Evolutionary conservation across 2,329 filamentous ascomycete species (phyloP).

Genomic region (Colletotrichum coccodes): DNA sequence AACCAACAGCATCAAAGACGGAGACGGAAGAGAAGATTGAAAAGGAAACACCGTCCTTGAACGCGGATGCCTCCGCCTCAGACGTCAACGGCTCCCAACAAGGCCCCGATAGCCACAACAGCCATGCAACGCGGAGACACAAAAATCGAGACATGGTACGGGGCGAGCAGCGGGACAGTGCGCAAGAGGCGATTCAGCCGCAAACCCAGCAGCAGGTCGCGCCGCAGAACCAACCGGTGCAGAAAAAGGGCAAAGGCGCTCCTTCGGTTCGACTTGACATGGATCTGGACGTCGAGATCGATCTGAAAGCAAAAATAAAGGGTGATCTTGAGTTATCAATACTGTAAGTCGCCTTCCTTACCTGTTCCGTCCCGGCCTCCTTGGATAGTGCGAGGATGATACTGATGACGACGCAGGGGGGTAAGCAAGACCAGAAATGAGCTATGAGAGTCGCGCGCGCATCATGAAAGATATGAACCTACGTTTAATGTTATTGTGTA

Average conservation of each 20-base stretch:
- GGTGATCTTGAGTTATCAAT: constrained; percentile 23
- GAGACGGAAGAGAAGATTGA: constrained; percentile 7
- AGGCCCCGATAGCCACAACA: background rate
- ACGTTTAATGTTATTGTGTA: too few relatives aligned
- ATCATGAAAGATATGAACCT: background rate
- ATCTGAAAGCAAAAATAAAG: constrained; percentile 30
- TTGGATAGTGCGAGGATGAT: background rate
- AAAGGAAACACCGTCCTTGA: background rate
- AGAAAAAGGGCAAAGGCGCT: constrained; percentile 7
- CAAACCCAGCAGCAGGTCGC: background rate
- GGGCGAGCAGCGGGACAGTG: background rate
- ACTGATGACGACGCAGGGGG: too few relatives aligned
- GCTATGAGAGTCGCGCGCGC: background rate
- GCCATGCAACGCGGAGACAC: background rate
- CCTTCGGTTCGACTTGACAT: constrained; percentile 29
- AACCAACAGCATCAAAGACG: background rate
- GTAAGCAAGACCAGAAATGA: background rate
- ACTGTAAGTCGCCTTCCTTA: background rate
- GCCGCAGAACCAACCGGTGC: constrained; percentile 10
- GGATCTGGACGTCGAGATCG: constrained; percentile 29
- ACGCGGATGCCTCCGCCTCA: background rate
- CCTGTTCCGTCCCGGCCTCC: background rate
- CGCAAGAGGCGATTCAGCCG: too few relatives aligned
- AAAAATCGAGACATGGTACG: background rate
- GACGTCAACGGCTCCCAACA: background rate